phyloP scores from a whole-genome alignment of 768 basidiomycete genomes.

The Trametes sanguinea region DNA sequence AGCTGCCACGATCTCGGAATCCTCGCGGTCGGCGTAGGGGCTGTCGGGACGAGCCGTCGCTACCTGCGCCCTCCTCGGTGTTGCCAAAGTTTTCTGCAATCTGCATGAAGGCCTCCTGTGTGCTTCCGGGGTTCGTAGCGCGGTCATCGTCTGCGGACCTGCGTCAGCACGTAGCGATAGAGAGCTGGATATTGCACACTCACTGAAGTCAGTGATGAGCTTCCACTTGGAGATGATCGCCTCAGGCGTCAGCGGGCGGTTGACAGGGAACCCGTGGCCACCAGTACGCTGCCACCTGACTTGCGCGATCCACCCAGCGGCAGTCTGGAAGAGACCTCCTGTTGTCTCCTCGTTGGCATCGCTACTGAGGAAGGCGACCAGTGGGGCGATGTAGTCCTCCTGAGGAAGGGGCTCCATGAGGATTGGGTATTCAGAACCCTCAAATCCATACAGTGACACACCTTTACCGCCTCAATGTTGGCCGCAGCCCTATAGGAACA shows the following conservation, averaged over 20 bases:
- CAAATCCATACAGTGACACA: slow-evolving; percentile 27
- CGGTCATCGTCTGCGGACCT: slow-evolving; percentile 65
- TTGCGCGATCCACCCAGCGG: slow-evolving; percentile 90
- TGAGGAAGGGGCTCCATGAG: slow-evolving; percentile 30
- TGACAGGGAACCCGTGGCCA: slow-evolving; percentile 85
- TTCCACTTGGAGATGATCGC: slow-evolving; percentile 80
- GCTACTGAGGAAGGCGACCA: slow-evolving; percentile 89
- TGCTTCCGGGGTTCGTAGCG: slow-evolving; percentile 76
- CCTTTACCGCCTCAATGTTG: slow-evolving; percentile 90
- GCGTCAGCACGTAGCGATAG: slow-evolving; percentile 1
- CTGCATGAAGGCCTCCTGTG: slow-evolving; percentile 75
- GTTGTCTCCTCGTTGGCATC: slow-evolving; percentile 75
- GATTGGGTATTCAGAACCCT: not conserved
- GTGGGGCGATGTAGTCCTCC: slow-evolving; percentile 91
- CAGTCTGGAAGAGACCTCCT: slow-evolving; percentile 81
- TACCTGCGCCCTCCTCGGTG: slow-evolving; percentile 32
- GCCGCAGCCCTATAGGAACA: slow-evolving; percentile 30
- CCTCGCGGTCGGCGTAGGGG: slow-evolving; percentile 74
- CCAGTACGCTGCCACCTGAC: slow-evolving; percentile 91
- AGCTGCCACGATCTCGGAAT: slow-evolving; percentile 77
- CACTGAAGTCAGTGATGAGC: slow-evolving; percentile 82
- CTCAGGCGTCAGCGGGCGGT: slow-evolving; percentile 75
- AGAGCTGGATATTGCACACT: slow-evolving; percentile 26
- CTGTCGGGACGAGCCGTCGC: slow-evolving; percentile 26
- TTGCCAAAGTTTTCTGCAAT: slow-evolving; percentile 63